A percentile compares a stretch with the other conserved stretches of the same genome.
phyloP scores from a whole-genome alignment of 805 yeast genomes.

The Blastobotrys terrestris region DNA sequence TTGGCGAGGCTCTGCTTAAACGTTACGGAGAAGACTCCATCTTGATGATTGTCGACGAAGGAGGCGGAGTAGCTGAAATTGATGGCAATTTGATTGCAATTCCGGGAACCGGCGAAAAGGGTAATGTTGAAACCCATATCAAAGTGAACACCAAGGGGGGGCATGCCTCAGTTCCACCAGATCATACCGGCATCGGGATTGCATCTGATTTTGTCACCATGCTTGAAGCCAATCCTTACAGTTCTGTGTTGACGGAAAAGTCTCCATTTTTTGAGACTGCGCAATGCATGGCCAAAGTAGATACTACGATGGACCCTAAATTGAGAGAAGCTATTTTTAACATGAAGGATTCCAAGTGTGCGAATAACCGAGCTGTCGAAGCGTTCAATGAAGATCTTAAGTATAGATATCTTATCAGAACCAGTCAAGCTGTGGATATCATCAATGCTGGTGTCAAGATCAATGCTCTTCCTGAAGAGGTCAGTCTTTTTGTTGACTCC shows the following conservation, averaged over 20 bases:
- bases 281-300: constrained; percentile 50
- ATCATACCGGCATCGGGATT: constrained; percentile 74
- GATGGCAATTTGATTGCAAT: constrained; percentile 47
- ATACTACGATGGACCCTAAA: constrained; percentile 2
- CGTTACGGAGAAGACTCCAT: constrained; percentile 57
- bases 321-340: not conserved
- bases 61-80: constrained; percentile 37
- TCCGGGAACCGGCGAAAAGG: constrained; percentile 58
- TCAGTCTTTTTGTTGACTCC: constrained; percentile 51
- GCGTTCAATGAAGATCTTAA: not conserved
- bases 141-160: constrained; percentile 64
- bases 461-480: constrained; percentile 69
- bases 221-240: constrained; percentile 54
- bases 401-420: constrained; percentile 35
- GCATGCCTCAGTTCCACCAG: constrained; percentile 76
- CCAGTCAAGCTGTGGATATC: constrained; percentile 64
- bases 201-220: constrained; percentile 49
- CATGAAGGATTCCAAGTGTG: not conserved
- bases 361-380: not conserved
- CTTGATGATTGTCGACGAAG: constrained; percentile 67
- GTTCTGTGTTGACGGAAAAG: constrained; percentile 39
- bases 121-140: constrained; percentile 46
- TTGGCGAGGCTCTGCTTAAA: constrained; percentile 42
- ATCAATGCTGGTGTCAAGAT: constrained; percentile 68
- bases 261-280: constrained; percentile 57